Base-by-base conservation (phyloP, 805 yeast species). In the Candida qinlingensis region DNA sequence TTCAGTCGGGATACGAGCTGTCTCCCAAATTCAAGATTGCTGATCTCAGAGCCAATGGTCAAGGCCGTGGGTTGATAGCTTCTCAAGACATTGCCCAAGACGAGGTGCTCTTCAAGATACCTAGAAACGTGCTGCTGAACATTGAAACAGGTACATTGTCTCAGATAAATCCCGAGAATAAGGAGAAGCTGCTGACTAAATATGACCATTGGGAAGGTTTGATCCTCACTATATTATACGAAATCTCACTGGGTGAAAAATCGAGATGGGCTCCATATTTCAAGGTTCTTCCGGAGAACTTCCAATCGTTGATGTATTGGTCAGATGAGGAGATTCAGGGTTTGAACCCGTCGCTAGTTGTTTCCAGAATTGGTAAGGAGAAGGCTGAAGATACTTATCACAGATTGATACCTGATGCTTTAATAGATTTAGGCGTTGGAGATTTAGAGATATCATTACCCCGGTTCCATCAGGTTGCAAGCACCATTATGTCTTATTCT, bases 221-320 rank as follows among this genome's bases (percentile, higher is more conserved):
- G 50, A 83, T 91, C 39, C 61, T 88, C 37, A 74, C 83, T 13
- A 70, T 92, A 54, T 68, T 83, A 43, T 83, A 80, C 57, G 95
- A 87, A 57, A 61, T 75, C 44, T 68, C 71, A 39, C 56, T 75
- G 34, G 72, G 74, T 4, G 67, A 65, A 1, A 50, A 67, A 4
- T 78, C 87, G 38, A 69, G 66, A 33, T 92, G 97, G 96, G 64
- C 61, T 45, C 74, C 80, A 1, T 92, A 92, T 64, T 79, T 90
- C 49, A 68, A 77, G 25, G 79, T 91, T 0, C 70, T 92, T 38
- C 98, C 98, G 0, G 61, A 55, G 4, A 53, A 60, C 12, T 80
- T 85, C 64, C 75, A 82, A 58, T 83, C 83, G 35, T 75, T 90
- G 49, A 86, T 90, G 80, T 88, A 81, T 59, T 92, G 99, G 98